A percentile compares a stretch with the other conserved stretches of the same genome.
phyloP scores from a whole-genome alignment of 2,329 filamentous ascomycete genomes.

The Paraphoma sp. region DNA sequence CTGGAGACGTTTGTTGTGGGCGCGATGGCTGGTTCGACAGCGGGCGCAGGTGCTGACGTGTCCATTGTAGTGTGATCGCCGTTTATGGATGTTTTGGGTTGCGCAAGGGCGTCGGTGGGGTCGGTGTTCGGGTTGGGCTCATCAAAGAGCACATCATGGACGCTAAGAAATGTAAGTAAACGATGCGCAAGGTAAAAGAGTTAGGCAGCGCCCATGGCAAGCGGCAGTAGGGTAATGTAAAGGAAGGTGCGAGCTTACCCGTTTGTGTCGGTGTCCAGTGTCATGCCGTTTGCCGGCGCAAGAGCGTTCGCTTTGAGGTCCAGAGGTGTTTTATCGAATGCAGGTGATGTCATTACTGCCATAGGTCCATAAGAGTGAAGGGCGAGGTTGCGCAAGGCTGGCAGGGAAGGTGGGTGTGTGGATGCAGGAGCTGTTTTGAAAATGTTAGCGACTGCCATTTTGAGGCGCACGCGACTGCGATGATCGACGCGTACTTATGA shows the following conservation, averaged over 20 bases:
- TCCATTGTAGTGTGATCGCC: constrained; percentile 36
- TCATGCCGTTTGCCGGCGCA: constrained; percentile 58
- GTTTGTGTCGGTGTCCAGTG: constrained; percentile 61
- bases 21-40: constrained; percentile 39
- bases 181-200: constrained; percentile 14
- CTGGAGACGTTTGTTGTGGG: constrained; percentile 51
- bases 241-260: constrained; percentile 59
- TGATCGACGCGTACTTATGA: constrained; percentile 21
- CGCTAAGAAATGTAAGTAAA: constrained; percentile 32
- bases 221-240: neutral
- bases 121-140: constrained; percentile 31
- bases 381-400: constrained; percentile 31
- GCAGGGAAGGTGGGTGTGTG: constrained; percentile 9
- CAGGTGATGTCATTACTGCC: constrained; percentile 50
- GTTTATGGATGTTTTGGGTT: constrained; percentile 37
- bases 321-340: constrained; percentile 45
- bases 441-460: constrained; percentile 21
- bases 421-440: constrained; percentile 18
- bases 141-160: constrained; percentile 46
- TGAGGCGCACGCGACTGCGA: constrained; percentile 23
- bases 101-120: constrained; percentile 24
- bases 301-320: constrained; percentile 60
- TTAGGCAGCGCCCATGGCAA: neutral
- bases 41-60: constrained; percentile 31
- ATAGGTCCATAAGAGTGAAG: constrained; percentile 45